phyloP scores from a whole-genome alignment of 129 eudicot genomes.

The Smallanthus sonchifolius region DNA sequence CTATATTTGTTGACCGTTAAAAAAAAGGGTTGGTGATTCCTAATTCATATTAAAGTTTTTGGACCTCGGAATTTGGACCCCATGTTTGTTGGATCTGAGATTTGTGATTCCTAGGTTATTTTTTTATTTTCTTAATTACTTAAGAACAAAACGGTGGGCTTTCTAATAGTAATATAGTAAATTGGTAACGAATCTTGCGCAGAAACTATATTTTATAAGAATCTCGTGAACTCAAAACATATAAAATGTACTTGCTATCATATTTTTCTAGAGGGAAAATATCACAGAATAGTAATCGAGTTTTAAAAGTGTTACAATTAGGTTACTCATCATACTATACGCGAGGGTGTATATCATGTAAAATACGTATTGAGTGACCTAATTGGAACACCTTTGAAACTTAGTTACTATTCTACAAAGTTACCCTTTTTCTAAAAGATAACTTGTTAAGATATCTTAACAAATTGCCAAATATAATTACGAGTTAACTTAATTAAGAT shows the following conservation, averaged over 20 bases:
- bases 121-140: background rate
- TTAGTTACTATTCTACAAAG: no score
- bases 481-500: no score
- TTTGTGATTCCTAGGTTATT: constrained; percentile 27
- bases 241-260: no score
- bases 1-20: no score
- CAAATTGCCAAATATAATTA: background rate
- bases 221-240: background rate
- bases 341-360: no score
- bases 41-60: background rate
- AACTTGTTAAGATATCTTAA: background rate
- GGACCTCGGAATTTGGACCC: constrained; percentile 28
- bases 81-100: constrained; percentile 37
- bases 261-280: no score
- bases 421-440: background rate
- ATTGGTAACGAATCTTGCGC: background rate
- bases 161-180: background rate
- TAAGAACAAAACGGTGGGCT: constrained; percentile 18
- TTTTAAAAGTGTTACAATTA: no score
- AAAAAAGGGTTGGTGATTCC: constrained; percentile 18
- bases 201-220: background rate
- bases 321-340: no score
- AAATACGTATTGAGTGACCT: no score
- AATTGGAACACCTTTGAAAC: no score
- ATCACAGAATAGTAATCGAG: no score